Conservation (phyloP, 2,329 filamentous ascomycete species). For the Macrophomina tecta region DNA sequence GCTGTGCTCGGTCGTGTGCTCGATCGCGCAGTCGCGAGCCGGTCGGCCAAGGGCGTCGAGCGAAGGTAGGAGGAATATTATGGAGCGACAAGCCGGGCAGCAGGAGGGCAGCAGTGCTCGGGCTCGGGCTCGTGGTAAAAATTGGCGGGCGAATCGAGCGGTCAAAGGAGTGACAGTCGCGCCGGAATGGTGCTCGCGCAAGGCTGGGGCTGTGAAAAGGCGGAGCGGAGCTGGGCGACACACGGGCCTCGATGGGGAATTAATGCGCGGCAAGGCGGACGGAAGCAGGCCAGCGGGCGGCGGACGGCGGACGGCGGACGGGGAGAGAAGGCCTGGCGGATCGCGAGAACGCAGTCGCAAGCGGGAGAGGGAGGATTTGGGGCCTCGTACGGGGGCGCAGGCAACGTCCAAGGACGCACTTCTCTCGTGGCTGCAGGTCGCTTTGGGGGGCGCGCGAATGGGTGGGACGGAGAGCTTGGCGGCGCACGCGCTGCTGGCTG, state of each 20-base stretch:
- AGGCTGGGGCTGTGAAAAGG: conserved; percentile 24
- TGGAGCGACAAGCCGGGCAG: background rate
- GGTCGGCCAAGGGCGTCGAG: background rate
- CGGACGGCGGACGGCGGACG: background rate
- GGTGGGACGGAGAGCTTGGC: background rate
- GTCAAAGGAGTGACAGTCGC: conserved; percentile 25
- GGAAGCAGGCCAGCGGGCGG: background rate
- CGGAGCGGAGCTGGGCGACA: conserved; percentile 21
- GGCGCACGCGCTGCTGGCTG: background rate
- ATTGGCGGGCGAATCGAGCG: conserved; percentile 8
- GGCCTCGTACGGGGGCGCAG: conserved; percentile 6
- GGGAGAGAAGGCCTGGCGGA: background rate
- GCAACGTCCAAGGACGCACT: background rate
- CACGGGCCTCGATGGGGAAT: conserved; percentile 12
- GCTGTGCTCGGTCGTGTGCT: conserved; percentile 17
- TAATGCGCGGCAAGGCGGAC: background rate
- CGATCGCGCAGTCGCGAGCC: conserved; percentile 11
- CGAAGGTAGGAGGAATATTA: background rate
- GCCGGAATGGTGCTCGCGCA: conserved; percentile 23
- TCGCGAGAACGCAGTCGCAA: background rate
- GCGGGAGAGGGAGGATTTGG: background rate
- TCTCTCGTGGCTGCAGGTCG: conserved; percentile 15
- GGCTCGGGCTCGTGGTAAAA: background rate
- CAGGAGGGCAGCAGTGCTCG: background rate
- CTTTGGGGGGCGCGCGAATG: conserved; percentile 5